phyloP scores from a whole-genome alignment of 768 basidiomycete species.

The Naganishia friedmannii region DNA sequence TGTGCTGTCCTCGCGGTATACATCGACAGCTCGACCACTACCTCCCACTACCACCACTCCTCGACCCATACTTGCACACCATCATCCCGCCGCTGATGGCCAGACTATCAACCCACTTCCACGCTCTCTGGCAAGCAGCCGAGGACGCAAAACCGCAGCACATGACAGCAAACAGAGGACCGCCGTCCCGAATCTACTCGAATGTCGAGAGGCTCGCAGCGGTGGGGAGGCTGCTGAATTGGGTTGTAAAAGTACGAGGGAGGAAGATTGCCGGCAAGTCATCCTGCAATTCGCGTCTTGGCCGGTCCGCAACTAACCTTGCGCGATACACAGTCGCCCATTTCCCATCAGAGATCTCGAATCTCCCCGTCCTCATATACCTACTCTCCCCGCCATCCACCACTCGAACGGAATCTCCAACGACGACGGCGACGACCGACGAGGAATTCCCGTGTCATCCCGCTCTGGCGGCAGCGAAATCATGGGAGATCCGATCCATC shows the following conservation, averaged over 20 bases:
- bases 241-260: conserved; percentile 81
- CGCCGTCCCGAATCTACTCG: conserved; percentile 55
- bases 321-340: conserved; percentile 81
- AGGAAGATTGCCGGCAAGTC: conserved; percentile 82
- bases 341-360: conserved; percentile 86
- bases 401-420: conserved; percentile 25
- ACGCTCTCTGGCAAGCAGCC: conserved; percentile 3
- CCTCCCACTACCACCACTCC: conserved; percentile 86
- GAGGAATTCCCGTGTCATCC: conserved; percentile 37
- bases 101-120: conserved; percentile 51
- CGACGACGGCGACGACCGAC: background rate
- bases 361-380: conserved; percentile 70
- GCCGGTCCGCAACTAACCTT: too few species aligned
- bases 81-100: conserved; percentile 74
- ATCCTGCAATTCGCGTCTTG: background rate
- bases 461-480: conserved; percentile 42
- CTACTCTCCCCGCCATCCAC: conserved; percentile 57
- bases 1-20: background rate
- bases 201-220: conserved; percentile 60
- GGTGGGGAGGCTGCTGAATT: conserved; percentile 61
- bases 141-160: background rate
- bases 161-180: background rate
- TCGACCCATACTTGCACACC: conserved; percentile 81
- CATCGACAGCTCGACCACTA: conserved; percentile 73
- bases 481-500: conserved; percentile 81